Evolutionary conservation across 202 grass and related monocot species (phyloP).

Genomic region (Zizania palustris): DNA sequence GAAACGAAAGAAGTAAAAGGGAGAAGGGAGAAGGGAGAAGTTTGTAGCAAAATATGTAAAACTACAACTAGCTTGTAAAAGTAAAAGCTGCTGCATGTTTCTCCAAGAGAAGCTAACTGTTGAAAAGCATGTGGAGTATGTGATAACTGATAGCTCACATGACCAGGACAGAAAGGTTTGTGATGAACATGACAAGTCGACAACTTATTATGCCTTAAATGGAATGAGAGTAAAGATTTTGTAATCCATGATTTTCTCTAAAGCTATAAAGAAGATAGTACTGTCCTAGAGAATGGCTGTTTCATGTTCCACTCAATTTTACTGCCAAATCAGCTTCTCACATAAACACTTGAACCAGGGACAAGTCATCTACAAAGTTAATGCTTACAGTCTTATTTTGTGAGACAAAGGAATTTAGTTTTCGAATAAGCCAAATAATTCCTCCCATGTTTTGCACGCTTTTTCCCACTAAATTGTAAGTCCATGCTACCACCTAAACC

Average conservation of each 20-base stretch:
- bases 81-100: not conserved
- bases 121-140: not conserved
- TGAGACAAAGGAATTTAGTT: slow-evolving; percentile 14
- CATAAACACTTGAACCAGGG: slow-evolving; percentile 3
- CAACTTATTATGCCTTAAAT: not conserved
- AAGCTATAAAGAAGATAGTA: not conserved
- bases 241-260: not conserved
- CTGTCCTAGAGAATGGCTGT: not conserved
- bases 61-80: not conserved
- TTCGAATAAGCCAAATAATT: not conserved
- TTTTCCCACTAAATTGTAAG: slow-evolving; percentile 7
- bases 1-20: slow-evolving; percentile 18
- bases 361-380: not conserved
- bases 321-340: not conserved
- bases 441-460: not conserved
- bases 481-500: not conserved
- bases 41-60: not conserved
- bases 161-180: not conserved
- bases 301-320: not conserved
- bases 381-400: not conserved
- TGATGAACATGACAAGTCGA: not conserved
- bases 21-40: not conserved
- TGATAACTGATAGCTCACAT: not conserved
- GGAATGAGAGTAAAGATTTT: not conserved
- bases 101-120: not conserved